A percentile compares a stretch with the other conserved stretches of the same genome.
phyloP scores from a whole-genome alignment of 805 yeast species.

The Wickerhamiella kurtzmanii region DNA sequence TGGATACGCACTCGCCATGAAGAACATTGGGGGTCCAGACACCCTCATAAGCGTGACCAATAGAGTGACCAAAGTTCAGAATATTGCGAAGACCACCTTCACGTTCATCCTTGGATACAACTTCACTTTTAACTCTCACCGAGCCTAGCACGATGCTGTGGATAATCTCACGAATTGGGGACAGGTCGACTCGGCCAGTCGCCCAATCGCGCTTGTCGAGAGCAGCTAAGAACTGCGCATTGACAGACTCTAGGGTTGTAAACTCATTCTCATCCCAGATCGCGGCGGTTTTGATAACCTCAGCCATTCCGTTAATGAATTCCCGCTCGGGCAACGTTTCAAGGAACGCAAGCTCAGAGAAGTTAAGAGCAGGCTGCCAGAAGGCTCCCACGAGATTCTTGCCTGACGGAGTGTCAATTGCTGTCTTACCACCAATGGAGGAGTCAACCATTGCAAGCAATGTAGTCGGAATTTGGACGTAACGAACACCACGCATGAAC shows the following conservation, averaged over 20 bases:
- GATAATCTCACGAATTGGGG: constrained; percentile 58
- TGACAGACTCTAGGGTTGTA: constrained; percentile 64
- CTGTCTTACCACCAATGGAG: constrained; percentile 96
- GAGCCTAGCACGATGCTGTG: constrained; percentile 73
- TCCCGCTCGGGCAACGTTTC: constrained; percentile 85
- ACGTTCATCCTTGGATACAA: constrained; percentile 85
- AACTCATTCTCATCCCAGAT: constrained; percentile 92
- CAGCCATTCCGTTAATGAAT: constrained; percentile 96
- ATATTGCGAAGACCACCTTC: constrained; percentile 89
- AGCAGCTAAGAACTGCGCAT: constrained; percentile 54
- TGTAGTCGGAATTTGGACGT: constrained; percentile 88
- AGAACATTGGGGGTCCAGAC: constrained; percentile 88
- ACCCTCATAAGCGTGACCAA: constrained; percentile 98
- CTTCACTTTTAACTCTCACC: constrained; percentile 81
- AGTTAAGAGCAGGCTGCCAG: constrained; percentile 86
- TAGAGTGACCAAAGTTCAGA: constrained; percentile 89
- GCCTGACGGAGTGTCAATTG: constrained; percentile 91
- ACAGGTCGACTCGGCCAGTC: constrained; percentile 44
- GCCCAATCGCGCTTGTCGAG: constrained; percentile 34
- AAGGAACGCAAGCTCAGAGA: constrained; percentile 77
- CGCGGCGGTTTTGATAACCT: constrained; percentile 94
- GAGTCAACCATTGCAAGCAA: constrained; percentile 95
- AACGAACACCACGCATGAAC: constrained; percentile 94
- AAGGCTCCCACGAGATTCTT: constrained; percentile 94
- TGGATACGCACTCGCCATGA: constrained; percentile 98